Evolutionary conservation across 2,329 filamentous ascomycete genomes (phyloP).

Genomic region (Microsporum audouinii): DNA sequence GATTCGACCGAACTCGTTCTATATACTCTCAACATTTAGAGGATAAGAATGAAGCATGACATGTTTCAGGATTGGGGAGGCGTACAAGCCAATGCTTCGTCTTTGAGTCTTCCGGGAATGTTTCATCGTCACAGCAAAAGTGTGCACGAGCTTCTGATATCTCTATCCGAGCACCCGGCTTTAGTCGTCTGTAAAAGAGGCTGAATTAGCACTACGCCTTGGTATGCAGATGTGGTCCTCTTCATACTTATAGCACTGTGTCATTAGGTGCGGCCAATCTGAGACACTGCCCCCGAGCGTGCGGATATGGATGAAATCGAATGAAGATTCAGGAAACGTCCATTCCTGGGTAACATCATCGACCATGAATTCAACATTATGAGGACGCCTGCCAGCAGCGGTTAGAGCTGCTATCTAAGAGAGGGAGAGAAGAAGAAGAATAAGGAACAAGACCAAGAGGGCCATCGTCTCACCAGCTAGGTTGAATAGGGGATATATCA

Average conservation of each 20-base stretch:
- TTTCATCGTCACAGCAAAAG: conserved; percentile 13
- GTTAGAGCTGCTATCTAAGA: neutral
- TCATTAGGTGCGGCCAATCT: conserved; percentile 42
- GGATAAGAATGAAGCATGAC: too few relatives aligned
- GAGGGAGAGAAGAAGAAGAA: neutral
- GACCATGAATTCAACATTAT: conserved; percentile 51
- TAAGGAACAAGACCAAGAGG: neutral
- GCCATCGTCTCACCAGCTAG: conserved; percentile 6
- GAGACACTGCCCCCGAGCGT: conserved; percentile 42
- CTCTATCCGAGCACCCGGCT: conserved; percentile 18
- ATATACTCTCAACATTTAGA: neutral
- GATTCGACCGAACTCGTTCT: conserved; percentile 11
- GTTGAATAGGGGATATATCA: conserved; percentile 11
- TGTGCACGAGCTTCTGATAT: conserved; percentile 17
- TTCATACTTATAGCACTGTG: conserved; percentile 37
- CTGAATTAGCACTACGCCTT: conserved; percentile 10
- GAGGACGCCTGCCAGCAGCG: conserved; percentile 37
- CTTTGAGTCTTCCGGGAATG: conserved; percentile 8
- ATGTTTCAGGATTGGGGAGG: neutral
- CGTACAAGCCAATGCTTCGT: conserved; percentile 11
- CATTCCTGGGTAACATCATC: conserved; percentile 53
- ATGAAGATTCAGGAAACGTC: conserved; percentile 39
- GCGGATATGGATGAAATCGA: conserved; percentile 47
- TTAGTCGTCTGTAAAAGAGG: conserved; percentile 21
- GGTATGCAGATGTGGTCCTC: conserved; percentile 15